These are phyloP conservation scores for Heliosperma pusillum DNA, from an alignment of 148 eudicot genomes.

Conservation along the genomic window DNA sequence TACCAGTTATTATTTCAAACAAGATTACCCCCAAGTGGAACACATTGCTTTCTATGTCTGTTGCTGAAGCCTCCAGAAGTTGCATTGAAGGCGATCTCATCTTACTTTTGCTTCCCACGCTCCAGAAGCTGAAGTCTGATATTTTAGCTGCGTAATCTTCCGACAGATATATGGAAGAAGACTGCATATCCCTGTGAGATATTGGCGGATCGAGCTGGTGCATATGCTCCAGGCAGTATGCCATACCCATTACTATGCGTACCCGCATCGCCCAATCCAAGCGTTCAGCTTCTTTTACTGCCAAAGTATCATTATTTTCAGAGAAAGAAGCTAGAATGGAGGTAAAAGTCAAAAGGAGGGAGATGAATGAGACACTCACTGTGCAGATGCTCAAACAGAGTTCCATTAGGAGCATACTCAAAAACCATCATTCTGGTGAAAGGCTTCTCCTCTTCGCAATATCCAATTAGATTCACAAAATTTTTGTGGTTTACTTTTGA, in stretches of 20 bases:
- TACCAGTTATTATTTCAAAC: constrained; percentile 75
- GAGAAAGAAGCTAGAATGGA: not conserved
- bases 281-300: constrained; percentile 91
- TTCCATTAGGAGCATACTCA: constrained; percentile 96
- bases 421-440: constrained; percentile 97
- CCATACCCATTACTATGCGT: constrained; percentile 77
- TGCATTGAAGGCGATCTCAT: constrained; percentile 54
- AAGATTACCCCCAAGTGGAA: constrained; percentile 73
- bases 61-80: constrained; percentile 39
- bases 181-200: constrained; percentile 56
- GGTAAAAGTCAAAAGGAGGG: not conserved
- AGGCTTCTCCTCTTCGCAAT: constrained; percentile 79
- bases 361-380: constrained; percentile 42
- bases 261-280: constrained; percentile 80
- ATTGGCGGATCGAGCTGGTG: constrained; percentile 68
- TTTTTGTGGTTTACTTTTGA: constrained; percentile 95
- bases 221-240: constrained; percentile 83
- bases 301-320: constrained; percentile 11
- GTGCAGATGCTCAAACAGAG: constrained; percentile 93
- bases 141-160: constrained; percentile 93
- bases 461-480: constrained; percentile 86
- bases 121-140: constrained; percentile 80
- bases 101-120: constrained; percentile 39
- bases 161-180: constrained; percentile 68
- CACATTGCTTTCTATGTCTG: constrained; percentile 50